Evolutionary conservation across 306 rosid species (phyloP).

Genomic region (Gillenia trifoliata): DNA sequence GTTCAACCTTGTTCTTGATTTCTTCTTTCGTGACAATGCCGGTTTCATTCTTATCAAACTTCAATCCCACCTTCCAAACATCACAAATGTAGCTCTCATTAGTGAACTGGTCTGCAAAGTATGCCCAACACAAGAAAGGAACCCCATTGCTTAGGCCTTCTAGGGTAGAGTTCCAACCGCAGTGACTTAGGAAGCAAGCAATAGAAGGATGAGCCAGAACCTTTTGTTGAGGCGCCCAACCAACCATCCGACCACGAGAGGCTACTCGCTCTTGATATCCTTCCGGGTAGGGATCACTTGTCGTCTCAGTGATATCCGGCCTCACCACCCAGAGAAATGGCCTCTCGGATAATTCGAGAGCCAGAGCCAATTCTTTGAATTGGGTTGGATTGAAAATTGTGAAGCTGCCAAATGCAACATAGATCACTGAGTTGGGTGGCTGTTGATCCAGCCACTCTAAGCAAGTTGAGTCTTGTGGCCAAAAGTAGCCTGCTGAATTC

Average conservation of each 20-base stretch:
- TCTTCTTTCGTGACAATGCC: conserved; percentile 6
- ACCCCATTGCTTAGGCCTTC: conserved; percentile 27
- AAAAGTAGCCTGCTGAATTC: conserved; percentile 15
- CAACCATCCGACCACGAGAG: conserved; percentile 18
- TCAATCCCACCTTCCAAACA: conserved; percentile 22
- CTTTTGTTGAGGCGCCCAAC: conserved; percentile 38
- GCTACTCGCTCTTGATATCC: conserved; percentile 3
- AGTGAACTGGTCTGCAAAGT: conserved; percentile 15
- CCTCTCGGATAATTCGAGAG: conserved; percentile 21
- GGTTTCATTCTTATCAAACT: neutral
- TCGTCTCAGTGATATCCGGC: conserved; percentile 17
- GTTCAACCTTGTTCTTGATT: conserved; percentile 22
- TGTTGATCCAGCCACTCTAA: conserved; percentile 31
- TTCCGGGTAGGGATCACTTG: neutral
- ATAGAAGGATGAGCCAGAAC: conserved; percentile 36
- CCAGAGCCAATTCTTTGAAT: conserved; percentile 29
- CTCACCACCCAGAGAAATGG: conserved; percentile 35
- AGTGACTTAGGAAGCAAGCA: conserved; percentile 47
- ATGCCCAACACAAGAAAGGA: conserved; percentile 40
- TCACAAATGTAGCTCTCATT: conserved; percentile 21
- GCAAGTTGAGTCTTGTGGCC: conserved; percentile 33
- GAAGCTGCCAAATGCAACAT: conserved; percentile 40
- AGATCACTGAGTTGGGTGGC: conserved; percentile 22
- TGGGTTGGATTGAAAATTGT: conserved; percentile 12
- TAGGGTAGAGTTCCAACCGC: conserved; percentile 49